phyloP scores from a whole-genome alignment of 495 filamentous ascomycete species.

The Daldinia caldariorum region DNA sequence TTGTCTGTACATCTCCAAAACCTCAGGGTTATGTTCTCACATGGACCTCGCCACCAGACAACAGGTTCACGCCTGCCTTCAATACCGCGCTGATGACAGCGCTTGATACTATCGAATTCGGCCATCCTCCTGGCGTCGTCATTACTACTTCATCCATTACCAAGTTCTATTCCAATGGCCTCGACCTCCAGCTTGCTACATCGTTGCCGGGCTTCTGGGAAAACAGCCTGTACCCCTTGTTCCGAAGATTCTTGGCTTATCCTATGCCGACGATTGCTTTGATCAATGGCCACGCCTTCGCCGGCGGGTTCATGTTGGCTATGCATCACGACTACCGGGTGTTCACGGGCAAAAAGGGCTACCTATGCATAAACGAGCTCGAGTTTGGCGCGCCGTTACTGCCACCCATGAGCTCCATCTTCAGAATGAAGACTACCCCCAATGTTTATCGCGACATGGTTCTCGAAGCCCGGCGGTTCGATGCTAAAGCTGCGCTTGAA shows the following conservation, averaged over 20 bases:
- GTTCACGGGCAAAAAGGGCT: constrained; percentile 73
- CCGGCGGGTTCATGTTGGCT: constrained; percentile 79
- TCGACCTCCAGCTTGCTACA: constrained; percentile 70
- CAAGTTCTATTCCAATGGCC: constrained; percentile 86
- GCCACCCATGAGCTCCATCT: constrained; percentile 76
- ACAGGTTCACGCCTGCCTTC: constrained; percentile 74
- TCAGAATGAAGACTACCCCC: constrained; percentile 71
- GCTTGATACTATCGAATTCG: constrained; percentile 76
- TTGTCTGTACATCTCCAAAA: constrained; percentile 64
- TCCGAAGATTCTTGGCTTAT: constrained; percentile 70
- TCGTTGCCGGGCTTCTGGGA: constrained; percentile 63
- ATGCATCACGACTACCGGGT: constrained; percentile 88
- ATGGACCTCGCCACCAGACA: constrained; percentile 75
- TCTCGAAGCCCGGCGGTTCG: constrained; percentile 73
- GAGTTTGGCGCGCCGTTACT: constrained; percentile 78
- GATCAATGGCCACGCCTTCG: constrained; percentile 84
- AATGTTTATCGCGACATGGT: constrained; percentile 69
- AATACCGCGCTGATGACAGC: constrained; percentile 72
- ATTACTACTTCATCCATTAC: constrained; percentile 76
- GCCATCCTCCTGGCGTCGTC: constrained; percentile 71
- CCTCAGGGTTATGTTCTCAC: constrained; percentile 75
- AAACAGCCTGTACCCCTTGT: constrained; percentile 66
- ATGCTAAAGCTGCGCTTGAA: constrained; percentile 66
- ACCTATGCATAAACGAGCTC: constrained; percentile 79
- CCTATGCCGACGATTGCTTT: constrained; percentile 85